A percentile compares a stretch with the other conserved stretches of the same genome.
phyloP scores from a whole-genome alignment of 495 filamentous ascomycete genomes.

The Xylaria venustula region DNA sequence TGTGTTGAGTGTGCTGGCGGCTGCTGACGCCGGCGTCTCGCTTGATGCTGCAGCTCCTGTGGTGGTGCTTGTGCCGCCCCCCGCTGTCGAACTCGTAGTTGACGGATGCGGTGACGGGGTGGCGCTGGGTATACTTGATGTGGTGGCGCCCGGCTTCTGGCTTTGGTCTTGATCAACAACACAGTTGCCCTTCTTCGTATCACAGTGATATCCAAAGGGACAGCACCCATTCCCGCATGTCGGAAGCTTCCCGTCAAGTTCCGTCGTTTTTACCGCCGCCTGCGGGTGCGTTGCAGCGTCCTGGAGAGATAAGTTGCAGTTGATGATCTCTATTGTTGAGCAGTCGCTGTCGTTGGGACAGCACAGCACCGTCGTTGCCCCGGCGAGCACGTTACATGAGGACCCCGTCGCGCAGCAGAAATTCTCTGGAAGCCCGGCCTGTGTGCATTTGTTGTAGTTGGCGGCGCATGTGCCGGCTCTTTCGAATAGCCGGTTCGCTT shows the following conservation, averaged over 20 bases:
- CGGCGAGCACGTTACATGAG: slow-evolving; percentile 67
- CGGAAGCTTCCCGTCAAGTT: slow-evolving; percentile 52
- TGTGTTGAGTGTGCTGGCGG: slow-evolving; percentile 19
- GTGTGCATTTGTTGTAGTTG: slow-evolving; percentile 47
- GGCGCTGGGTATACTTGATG: slow-evolving; percentile 28
- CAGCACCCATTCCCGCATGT: slow-evolving; percentile 60
- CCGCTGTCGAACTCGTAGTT: background rate
- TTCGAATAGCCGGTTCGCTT: slow-evolving; percentile 29
- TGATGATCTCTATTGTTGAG: slow-evolving; percentile 63
- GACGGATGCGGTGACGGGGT: slow-evolving; percentile 27
- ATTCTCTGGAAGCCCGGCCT: slow-evolving; percentile 56
- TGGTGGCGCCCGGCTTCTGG: slow-evolving; percentile 27
- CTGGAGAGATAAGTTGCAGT: slow-evolving; percentile 66
- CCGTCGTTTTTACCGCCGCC: slow-evolving; percentile 68
- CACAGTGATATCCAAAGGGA: slow-evolving; percentile 77
- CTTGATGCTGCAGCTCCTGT: slow-evolving; percentile 1
- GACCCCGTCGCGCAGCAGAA: slow-evolving; percentile 72
- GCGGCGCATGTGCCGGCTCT: slow-evolving; percentile 34
- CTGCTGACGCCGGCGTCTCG: slow-evolving; percentile 12
- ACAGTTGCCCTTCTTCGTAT: slow-evolving; percentile 36
- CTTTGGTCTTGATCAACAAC: slow-evolving; percentile 39
- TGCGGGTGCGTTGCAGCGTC: slow-evolving; percentile 61
- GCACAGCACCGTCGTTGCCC: slow-evolving; percentile 69
- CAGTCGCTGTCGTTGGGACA: slow-evolving; percentile 68
- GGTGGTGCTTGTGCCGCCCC: background rate